Conservation (phyloP, 2,329 filamentous ascomycete genomes). For the Fusarium continuum region DNA sequence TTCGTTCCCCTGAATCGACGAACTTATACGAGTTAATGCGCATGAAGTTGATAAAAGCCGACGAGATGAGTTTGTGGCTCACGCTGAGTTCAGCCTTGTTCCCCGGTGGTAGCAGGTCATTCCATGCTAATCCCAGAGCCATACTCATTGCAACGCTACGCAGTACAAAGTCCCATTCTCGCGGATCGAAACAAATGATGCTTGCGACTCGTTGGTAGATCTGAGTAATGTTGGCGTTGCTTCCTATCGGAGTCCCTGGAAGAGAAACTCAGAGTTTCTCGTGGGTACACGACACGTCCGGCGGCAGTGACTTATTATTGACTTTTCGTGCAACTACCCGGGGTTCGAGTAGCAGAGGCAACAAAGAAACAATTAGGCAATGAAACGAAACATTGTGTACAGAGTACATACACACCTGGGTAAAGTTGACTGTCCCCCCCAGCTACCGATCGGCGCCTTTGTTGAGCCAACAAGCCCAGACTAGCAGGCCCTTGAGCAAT, state of each 20-base stretch:
- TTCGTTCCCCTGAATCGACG: conserved; percentile 19
- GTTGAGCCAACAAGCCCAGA: conserved; percentile 26
- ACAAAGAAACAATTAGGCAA: conserved; percentile 41
- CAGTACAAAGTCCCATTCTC: conserved; percentile 3
- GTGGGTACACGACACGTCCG: neutral
- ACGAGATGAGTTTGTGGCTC: conserved; percentile 25
- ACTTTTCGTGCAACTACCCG: conserved; percentile 9
- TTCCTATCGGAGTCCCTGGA: neutral
- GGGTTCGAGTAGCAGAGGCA: conserved; percentile 16
- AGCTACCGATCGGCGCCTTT: conserved; percentile 36
- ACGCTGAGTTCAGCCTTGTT: conserved; percentile 27
- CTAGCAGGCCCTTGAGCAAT: conserved; percentile 21
- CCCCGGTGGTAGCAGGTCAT: neutral
- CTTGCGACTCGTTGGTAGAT: neutral
- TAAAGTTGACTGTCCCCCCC: conserved; percentile 24
- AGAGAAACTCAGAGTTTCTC: conserved; percentile 2
- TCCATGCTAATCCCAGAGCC: conserved; percentile 9
- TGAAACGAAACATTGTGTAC: conserved; percentile 42
- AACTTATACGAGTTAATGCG: conserved; percentile 38
- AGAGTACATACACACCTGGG: too few species aligned
- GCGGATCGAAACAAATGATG: neutral
- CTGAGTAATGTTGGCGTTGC: neutral
- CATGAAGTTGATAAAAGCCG: conserved; percentile 30
- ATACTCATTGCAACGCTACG: too few species aligned
- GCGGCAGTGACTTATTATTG: conserved; percentile 4